A percentile compares a stretch with the other conserved stretches of the same genome.
These are phyloP conservation scores for Hymenoscyphus repandus DNA, from an alignment of 2,329 filamentous ascomycete genomes.

Conservation along the genomic window DNA sequence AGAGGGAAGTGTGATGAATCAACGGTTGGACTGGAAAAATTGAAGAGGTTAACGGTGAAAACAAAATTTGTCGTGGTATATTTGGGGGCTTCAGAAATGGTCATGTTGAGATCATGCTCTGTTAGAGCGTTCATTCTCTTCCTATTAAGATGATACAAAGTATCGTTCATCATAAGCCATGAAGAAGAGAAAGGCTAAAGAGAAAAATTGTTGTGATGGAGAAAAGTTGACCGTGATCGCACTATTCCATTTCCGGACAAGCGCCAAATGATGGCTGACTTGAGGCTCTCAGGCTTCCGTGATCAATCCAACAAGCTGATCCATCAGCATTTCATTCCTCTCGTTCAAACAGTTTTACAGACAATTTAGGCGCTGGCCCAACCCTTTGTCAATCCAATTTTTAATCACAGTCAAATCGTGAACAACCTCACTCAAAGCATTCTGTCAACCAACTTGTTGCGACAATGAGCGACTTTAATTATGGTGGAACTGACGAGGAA, in stretches of 20 bases:
- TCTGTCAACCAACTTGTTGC: slow-evolving; percentile 5
- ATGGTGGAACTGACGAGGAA: slow-evolving; percentile 72
- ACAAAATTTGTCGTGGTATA: neutral
- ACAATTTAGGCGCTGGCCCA: too few relatives aligned
- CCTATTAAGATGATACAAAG: slow-evolving; percentile 56
- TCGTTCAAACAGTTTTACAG: neutral
- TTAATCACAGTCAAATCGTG: neutral
- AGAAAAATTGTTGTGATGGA: neutral
- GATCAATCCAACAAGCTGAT: neutral
- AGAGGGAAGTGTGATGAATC: too few relatives aligned
- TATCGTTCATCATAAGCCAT: slow-evolving; percentile 52
- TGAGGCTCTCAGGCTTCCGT: neutral
- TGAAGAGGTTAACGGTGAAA: neutral
- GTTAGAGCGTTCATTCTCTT: slow-evolving; percentile 59
- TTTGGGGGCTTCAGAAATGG: slow-evolving; percentile 52
- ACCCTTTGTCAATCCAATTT: neutral
- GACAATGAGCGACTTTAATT: slow-evolving; percentile 68
- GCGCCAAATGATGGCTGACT: neutral
- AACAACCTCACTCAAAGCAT: neutral
- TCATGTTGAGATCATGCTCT: slow-evolving; percentile 52
- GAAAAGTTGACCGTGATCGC: neutral
- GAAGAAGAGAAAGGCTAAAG: neutral
- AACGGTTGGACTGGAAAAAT: too few relatives aligned
- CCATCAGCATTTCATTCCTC: slow-evolving; percentile 1
- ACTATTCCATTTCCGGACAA: slow-evolving; percentile 1